Conservation (phyloP, 139 green algal genomes). For the Ettlia oleoabundans region DNA sequence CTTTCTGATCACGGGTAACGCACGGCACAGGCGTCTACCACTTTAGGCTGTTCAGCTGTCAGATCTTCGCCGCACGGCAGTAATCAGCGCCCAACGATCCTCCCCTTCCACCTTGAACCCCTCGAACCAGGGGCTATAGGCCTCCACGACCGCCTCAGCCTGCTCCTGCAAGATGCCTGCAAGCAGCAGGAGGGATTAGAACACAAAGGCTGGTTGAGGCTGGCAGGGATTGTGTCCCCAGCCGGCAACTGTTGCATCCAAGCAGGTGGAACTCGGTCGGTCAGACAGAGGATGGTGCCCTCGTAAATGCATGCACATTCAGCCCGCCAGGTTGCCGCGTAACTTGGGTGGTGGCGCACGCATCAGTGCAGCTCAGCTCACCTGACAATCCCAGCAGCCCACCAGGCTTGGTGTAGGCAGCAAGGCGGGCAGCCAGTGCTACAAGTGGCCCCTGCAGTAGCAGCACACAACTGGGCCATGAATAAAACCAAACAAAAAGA, state of each 20-base stretch:
- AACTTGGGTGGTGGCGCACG: neutral
- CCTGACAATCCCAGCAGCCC: slow-evolving; percentile 64
- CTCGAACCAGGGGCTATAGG: slow-evolving; percentile 39
- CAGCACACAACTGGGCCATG: neutral
- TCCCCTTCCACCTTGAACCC: slow-evolving; percentile 31
- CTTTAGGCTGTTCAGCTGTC: neutral
- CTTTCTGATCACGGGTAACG: too few species aligned
- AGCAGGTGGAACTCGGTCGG: too few species aligned
- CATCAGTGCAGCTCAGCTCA: neutral
- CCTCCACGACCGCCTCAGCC: slow-evolving; percentile 31
- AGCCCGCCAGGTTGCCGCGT: too few species aligned
- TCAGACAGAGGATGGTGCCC: neutral
- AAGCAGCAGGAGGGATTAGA: neutral
- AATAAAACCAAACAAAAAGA: neutral
- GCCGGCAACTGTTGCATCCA: too few species aligned
- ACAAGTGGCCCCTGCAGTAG: slow-evolving; percentile 65
- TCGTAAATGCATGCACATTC: neutral
- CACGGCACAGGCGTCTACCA: too few species aligned
- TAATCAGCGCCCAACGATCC: slow-evolving; percentile 43
- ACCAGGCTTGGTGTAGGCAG: slow-evolving; percentile 47
- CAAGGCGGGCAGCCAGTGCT: slow-evolving; percentile 61
- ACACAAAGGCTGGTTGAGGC: too few species aligned
- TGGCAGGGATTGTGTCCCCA: too few species aligned
- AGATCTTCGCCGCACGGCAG: slow-evolving; percentile 1
- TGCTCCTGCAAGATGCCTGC: slow-evolving; percentile 71